Conservation (phyloP, 2,329 filamentous ascomycete species). For the Graphium sp. region DNA sequence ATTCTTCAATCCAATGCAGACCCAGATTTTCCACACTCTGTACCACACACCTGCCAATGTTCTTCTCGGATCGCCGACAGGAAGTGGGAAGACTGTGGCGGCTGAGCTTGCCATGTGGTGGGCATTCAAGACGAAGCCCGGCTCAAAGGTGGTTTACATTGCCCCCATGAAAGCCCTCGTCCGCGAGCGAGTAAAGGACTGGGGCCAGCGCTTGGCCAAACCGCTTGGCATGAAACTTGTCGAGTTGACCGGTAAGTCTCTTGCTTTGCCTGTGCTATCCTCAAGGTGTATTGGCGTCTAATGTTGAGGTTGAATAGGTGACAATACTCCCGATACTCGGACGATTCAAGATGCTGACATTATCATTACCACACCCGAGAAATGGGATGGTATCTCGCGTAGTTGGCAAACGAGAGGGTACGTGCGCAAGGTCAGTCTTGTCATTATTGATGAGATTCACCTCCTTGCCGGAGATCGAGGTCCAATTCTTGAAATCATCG, state of each 20-base stretch:
- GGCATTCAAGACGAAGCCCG: constrained; percentile 87
- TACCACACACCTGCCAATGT: constrained; percentile 90
- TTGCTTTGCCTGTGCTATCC: no score
- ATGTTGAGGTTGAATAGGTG: constrained; percentile 20
- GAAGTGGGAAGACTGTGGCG: constrained; percentile 93
- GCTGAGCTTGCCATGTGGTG: constrained; percentile 98
- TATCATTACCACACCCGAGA: constrained; percentile 98
- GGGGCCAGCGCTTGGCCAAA: constrained; percentile 64
- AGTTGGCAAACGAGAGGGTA: constrained; percentile 98
- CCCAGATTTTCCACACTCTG: constrained; percentile 91
- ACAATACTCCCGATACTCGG: constrained; percentile 92
- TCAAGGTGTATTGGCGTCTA: no score
- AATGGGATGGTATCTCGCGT: constrained; percentile 98
- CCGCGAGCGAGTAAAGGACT: constrained; percentile 89
- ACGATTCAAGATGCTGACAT: constrained; percentile 94
- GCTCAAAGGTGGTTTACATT: constrained; percentile 96
- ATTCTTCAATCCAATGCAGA: constrained; percentile 99
- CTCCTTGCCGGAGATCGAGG: constrained; percentile 90
- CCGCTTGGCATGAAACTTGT: constrained; percentile 75
- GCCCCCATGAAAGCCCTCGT: constrained; percentile 98
- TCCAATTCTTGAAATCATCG: constrained; percentile 96
- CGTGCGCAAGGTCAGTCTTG: constrained; percentile 82
- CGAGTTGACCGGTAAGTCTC: constrained; percentile 62
- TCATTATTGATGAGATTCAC: constrained; percentile 98
- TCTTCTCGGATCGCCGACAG: constrained; percentile 84